Evolutionary conservation across 2,329 filamentous ascomycete species (phyloP).

Genomic region (Lecanosticta acicola): DNA sequence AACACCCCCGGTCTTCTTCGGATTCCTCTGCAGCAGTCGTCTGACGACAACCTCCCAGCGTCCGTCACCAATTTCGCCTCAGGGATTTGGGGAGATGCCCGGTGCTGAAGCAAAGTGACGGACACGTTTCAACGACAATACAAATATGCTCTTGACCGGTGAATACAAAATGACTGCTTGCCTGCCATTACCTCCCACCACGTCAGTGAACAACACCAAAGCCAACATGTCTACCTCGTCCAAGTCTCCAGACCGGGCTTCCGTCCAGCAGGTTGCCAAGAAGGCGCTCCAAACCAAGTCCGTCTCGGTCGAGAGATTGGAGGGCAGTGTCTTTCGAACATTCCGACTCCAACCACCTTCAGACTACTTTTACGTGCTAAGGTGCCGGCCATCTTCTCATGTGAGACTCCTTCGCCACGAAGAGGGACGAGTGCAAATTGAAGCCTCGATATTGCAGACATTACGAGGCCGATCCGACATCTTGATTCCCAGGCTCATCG

Average conservation of each 20-base stretch:
- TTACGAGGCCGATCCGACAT: slow-evolving; percentile 34
- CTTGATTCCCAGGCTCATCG: slow-evolving; percentile 37
- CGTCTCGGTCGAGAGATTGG: slow-evolving; percentile 24
- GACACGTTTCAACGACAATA: background rate
- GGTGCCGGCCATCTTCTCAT: slow-evolving; percentile 36
- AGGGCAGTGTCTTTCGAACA: slow-evolving; percentile 35
- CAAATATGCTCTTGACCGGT: background rate
- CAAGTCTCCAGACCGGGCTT: slow-evolving; percentile 20
- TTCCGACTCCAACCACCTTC: slow-evolving; percentile 38
- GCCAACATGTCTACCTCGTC: slow-evolving; percentile 13
- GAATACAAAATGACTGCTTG: slow-evolving; percentile 18
- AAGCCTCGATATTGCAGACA: slow-evolving; percentile 36
- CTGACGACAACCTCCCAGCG: slow-evolving; percentile 5
- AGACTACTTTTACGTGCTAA: slow-evolving; percentile 37
- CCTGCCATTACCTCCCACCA: slow-evolving; percentile 4
- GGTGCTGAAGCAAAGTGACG: background rate
- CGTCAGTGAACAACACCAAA: slow-evolving; percentile 1
- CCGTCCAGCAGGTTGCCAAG: slow-evolving; percentile 23
- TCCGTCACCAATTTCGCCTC: background rate
- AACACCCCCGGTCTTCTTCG: slow-evolving; percentile 16
- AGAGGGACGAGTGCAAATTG: slow-evolving; percentile 36
- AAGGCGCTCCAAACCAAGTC: slow-evolving; percentile 24
- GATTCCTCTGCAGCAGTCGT: slow-evolving; percentile 13
- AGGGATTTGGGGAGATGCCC: slow-evolving; percentile 10
- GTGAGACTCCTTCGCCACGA: slow-evolving; percentile 41